Conservation (phyloP, 495 filamentous ascomycete species). For the Tuber aestivum region DNA sequence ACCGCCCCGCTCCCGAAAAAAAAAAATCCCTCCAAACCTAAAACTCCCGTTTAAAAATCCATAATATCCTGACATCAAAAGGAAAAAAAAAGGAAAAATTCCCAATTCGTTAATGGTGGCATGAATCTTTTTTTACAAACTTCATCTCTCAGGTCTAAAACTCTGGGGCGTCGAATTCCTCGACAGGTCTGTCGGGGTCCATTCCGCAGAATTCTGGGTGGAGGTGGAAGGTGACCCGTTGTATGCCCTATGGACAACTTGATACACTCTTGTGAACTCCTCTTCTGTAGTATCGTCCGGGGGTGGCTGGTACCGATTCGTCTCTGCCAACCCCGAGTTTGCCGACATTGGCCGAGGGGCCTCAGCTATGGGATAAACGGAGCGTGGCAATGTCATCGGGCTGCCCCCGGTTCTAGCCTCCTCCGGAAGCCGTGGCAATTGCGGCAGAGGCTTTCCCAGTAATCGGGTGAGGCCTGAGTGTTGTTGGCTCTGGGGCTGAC, state of each 20-base stretch:
- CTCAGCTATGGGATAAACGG: neutral
- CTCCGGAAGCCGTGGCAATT: neutral
- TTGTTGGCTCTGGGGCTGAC: neutral
- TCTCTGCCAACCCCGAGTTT: neutral
- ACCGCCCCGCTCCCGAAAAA: neutral
- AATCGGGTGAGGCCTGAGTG: neutral
- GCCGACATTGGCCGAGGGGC: neutral
- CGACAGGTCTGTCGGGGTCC: neutral
- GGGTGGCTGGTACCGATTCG: neutral
- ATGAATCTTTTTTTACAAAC: neutral
- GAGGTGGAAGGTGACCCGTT: constrained; percentile 5
- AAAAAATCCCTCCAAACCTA: neutral
- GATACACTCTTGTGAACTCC: neutral
- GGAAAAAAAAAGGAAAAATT: neutral
- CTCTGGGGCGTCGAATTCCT: neutral
- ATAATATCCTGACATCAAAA: neutral
- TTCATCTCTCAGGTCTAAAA: neutral
- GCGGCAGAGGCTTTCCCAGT: neutral
- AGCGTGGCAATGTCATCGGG: neutral
- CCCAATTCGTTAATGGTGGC: neutral
- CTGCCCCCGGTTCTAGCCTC: neutral
- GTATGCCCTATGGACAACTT: neutral
- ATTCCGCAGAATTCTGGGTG: neutral
- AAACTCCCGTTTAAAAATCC: neutral
- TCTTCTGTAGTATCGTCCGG: neutral